Percentiles rank a stretch among this genome's conserved stretches.
Evolutionary conservation across 768 basidiomycete species (phyloP).

Genomic region (Trametes punicea): DNA sequence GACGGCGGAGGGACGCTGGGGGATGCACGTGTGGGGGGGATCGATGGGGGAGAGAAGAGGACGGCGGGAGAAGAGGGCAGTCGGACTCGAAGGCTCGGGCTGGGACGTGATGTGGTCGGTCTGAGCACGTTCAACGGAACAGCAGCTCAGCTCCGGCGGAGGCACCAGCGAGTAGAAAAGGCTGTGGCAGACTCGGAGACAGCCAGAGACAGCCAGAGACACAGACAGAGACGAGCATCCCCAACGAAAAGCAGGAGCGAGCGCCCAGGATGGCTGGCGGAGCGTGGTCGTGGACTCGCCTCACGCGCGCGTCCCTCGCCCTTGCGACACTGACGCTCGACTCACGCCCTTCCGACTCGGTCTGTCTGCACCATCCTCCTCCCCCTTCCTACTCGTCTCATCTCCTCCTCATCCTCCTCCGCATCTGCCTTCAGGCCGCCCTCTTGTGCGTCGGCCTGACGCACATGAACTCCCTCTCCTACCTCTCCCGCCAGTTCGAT

Average conservation of each 20-base stretch:
- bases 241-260: too few species aligned
- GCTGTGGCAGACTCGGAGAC: neutral
- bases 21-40: conserved; percentile 15
- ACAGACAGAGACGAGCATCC: too few species aligned
- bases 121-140: neutral
- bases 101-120: neutral
- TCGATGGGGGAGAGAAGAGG: conserved; percentile 2
- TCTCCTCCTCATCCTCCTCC: conserved; percentile 10
- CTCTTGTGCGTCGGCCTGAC: conserved; percentile 22
- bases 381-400: conserved; percentile 5
- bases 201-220: neutral
- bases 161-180: conserved; percentile 1
- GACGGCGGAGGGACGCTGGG: neutral
- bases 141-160: neutral
- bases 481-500: conserved; percentile 82
- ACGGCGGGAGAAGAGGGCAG: neutral
- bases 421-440: conserved; percentile 17
- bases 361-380: conserved; percentile 12
- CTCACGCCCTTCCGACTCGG: neutral
- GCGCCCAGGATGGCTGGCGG: neutral
- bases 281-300: neutral
- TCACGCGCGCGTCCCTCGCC: conserved; percentile 5
- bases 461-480: conserved; percentile 76
- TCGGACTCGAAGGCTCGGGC: neutral
- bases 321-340: conserved; percentile 1